Base-by-base conservation (phyloP, 306 rosid species). In the Dalbergia cultrata region DNA sequence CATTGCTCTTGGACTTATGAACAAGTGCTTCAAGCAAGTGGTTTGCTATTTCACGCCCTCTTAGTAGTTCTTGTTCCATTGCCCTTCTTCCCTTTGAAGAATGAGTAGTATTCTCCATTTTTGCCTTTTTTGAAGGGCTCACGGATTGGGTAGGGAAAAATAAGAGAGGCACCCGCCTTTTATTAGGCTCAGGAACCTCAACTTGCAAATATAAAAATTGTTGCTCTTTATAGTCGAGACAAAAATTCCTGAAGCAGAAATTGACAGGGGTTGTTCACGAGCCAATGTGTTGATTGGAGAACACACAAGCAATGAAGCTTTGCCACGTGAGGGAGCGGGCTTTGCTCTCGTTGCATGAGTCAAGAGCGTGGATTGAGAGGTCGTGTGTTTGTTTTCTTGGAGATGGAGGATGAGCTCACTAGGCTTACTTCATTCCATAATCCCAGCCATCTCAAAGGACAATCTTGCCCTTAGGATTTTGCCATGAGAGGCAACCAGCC, bases 1-100 rank as follows among this genome's bases (percentile, higher is more conserved):
- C 60, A 26, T 5, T n/a, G 31, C 16, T 82, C 8, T 7, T 54
- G 21, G 69, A 49, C 34, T 13, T 49, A 13, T 37, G 66, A 78
- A 58, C 59, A 67, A 79, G 26, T 12, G 67, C 64, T 18, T 75
- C 70, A 53, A 84, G 81, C 45, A 84, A 60, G 13, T 84, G 81
- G 7, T 84, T 75, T n/a, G 74, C 81, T 0, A 19, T 9, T 0
- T 69, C 84, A 52, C 52, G 64, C 22, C 84, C 87, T 75, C 59
- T 80, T 8, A 53, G 6, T 16, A 80, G 50, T 33, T 84, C 84
- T 43, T 84, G 33, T 35, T 78, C 76, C 53, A 74, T 74, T 50
- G 21, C 60, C 11, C 60, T 67, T 22, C 22, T 78, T 3, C 22
- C 18, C 14, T 79, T 53, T 49, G 31, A 26, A 26, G 31, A 2